Conservation (phyloP, 139 green algal genomes). For the Tetraselmis striata region DNA sequence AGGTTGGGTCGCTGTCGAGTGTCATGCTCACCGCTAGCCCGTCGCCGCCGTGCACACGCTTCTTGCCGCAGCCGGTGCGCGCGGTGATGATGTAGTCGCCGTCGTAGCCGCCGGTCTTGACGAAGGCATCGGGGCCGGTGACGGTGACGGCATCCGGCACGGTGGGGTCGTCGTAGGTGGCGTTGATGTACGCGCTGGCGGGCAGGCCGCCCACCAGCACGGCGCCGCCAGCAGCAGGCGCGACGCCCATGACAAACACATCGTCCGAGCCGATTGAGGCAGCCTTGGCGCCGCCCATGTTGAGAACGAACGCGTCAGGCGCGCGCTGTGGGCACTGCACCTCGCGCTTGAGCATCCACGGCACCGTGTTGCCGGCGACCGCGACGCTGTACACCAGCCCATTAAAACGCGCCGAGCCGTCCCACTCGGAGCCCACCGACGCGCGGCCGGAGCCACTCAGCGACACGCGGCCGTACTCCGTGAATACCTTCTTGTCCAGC, state of each 20-base stretch:
- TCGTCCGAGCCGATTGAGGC: background rate
- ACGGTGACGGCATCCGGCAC: background rate
- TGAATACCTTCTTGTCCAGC: constrained; percentile 5
- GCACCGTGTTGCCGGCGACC: background rate
- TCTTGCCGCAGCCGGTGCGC: constrained; percentile 12
- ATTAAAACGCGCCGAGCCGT: constrained; percentile 3
- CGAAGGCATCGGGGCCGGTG: background rate
- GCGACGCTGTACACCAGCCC: constrained; percentile 13
- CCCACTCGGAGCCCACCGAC: background rate
- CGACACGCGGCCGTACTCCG: background rate
- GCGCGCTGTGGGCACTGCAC: constrained; percentile 13
- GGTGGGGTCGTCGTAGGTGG: constrained; percentile 16
- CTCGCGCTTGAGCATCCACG: constrained; percentile 7
- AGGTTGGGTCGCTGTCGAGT: background rate
- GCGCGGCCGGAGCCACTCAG: background rate
- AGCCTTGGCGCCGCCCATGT: background rate
- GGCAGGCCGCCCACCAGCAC: background rate
- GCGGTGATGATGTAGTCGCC: constrained; percentile 8
- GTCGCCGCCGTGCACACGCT: constrained; percentile 14
- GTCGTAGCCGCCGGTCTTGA: background rate
- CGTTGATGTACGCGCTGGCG: constrained; percentile 1
- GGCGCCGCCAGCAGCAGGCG: background rate
- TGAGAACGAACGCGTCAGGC: background rate
- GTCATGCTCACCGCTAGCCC: constrained; percentile 3
- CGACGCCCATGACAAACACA: background rate